Conservation (phyloP, 768 basidiomycete genomes). For the Leucocoprinus sp. region DNA sequence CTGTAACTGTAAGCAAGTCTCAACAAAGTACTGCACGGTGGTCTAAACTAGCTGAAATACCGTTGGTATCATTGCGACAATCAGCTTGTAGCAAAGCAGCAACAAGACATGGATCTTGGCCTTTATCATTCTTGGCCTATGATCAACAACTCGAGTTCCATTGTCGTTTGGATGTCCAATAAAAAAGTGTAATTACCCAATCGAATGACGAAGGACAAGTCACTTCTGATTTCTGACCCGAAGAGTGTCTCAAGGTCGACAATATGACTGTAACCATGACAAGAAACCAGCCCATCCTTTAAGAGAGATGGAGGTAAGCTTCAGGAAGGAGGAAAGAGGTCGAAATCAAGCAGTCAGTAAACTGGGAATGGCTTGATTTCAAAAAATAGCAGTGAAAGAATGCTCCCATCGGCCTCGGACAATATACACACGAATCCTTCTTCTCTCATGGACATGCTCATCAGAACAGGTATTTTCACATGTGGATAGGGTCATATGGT, state of each 20-base stretch:
- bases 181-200: constrained; percentile 14
- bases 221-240: constrained; percentile 6
- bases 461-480: neutral
- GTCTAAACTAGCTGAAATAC: neutral
- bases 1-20: constrained; percentile 1
- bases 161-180: neutral
- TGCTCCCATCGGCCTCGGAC: neutral
- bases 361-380: neutral
- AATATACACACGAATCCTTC: neutral
- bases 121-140: constrained; percentile 16
- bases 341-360: neutral
- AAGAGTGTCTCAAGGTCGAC: neutral
- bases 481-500: neutral
- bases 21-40: neutral
- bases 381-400: neutral
- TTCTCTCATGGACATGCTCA: neutral
- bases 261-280: neutral
- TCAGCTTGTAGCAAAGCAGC: constrained; percentile 15
- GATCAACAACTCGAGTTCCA: neutral
- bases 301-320: neutral
- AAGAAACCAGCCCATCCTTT: neutral
- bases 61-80: constrained; percentile 7
- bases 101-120: constrained; percentile 17
- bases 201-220: constrained; percentile 6
- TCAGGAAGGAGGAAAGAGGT: neutral